Base-by-base conservation (phyloP, 441 rosid genomes). In the Isatis lusitanica region DNA sequence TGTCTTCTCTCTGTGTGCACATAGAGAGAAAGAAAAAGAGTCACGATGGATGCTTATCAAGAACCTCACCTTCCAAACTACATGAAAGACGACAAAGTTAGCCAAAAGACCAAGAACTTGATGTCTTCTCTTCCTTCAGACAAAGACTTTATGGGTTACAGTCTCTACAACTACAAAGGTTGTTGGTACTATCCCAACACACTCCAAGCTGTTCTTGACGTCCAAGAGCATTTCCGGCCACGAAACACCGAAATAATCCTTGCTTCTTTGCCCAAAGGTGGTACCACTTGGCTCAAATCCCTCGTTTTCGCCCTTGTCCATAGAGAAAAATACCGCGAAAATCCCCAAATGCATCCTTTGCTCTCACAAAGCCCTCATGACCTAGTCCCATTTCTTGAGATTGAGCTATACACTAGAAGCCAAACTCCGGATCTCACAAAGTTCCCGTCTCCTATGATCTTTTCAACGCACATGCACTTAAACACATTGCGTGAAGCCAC, bases 241-340 rank as follows among this genome's bases (percentile, higher is more conserved):
- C 79, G 66, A 28, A 40, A 63, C 16, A 65, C 78, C 0, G 90
- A 87, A 62, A 40, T 85, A 51, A 60, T 85, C 75, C 80, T 90
- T 1, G 78, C 75, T 47, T 79, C 90, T 63, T 72, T 74, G 51
- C 90, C 90, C 5, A 90, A 90, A 71, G 78, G 84, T 33, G 90
- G 96, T 60, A 85, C 93, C 40, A 87, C 92, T 7, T 85, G 96
- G 92, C 69, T 90, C 10, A 87, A 88, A 66, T 86, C 93, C 16
- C 28, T 89, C 3, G 48, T 76, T 18, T 90, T 88, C 17, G 81
- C 90, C 3, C 21, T 82, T 17, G 13, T 86, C 1, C 83, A 88
- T 42, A 69, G 86, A 64, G 55, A 47, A 4, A 24, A 15, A 1
- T 40, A 24, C 52, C 63, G 36, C 5, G 57, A 76, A n/a, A 30